Percentiles rank a stretch among this genome's conserved stretches.
phyloP scores from a whole-genome alignment of 2,329 filamentous ascomycete species.

The Davidsoniella neocaledoniae region DNA sequence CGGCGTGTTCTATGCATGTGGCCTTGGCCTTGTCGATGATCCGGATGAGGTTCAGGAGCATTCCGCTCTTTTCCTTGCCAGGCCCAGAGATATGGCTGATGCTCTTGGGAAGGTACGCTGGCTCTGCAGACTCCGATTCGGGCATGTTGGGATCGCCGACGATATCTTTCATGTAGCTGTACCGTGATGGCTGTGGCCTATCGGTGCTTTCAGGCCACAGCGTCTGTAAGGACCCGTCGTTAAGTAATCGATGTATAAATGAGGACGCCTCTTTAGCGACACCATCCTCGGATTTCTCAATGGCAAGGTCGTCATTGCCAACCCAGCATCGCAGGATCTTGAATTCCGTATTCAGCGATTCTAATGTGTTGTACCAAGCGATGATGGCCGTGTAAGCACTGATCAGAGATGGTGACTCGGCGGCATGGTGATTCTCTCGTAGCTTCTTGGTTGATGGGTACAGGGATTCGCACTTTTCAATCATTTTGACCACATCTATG shows the following conservation, averaged over 20 bases:
- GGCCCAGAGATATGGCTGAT: not conserved
- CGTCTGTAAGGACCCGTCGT: constrained; percentile 86
- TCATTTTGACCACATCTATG: constrained; percentile 72
- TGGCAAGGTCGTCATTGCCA: constrained; percentile 80
- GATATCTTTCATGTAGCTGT: no score
- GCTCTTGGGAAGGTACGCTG: no score
- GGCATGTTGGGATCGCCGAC: not conserved
- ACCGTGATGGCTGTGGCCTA: no score
- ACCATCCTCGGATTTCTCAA: constrained; percentile 57
- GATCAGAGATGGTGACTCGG: constrained; percentile 58
- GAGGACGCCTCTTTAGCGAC: constrained; percentile 64
- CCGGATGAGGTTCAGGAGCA: constrained; percentile 66
- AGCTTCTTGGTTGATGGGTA: constrained; percentile 70
- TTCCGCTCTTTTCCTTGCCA: constrained; percentile 34
- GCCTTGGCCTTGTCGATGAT: constrained; percentile 89
- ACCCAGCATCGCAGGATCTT: constrained; percentile 90
- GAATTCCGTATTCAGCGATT: constrained; percentile 89
- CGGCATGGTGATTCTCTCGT: constrained; percentile 55
- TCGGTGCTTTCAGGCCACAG: constrained; percentile 35
- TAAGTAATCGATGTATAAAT: constrained; percentile 86
- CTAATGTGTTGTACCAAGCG: constrained; percentile 92
- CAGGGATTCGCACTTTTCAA: constrained; percentile 72
- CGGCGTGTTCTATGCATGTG: constrained; percentile 74
- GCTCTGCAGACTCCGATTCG: not conserved
- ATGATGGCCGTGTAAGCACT: constrained; percentile 79